These are phyloP conservation scores for Cryptosporidium ubiquitum DNA, from an alignment of 169 alveolate species.

Conservation along the genomic window DNA sequence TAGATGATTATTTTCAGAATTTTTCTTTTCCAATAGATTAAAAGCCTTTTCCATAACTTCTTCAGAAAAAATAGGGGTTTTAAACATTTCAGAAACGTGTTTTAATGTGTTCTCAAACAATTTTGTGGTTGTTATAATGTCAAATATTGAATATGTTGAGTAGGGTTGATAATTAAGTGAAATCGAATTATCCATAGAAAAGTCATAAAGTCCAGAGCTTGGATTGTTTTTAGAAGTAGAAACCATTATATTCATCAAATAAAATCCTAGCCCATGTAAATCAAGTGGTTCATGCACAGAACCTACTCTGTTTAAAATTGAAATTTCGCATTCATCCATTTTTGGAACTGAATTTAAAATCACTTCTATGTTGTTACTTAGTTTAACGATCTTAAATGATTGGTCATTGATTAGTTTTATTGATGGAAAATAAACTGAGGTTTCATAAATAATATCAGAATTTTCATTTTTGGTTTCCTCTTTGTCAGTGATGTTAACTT, in stretches of 20 bases:
- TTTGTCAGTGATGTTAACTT: not conserved
- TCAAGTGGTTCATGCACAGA: not conserved
- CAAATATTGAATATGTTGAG: not conserved
- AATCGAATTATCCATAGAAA: not conserved
- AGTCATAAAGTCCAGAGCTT: slow-evolving; percentile 12
- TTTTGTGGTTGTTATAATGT: not conserved
- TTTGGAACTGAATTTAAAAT: not conserved
- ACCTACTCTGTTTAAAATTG: slow-evolving; percentile 17
- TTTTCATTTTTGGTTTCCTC: not conserved
- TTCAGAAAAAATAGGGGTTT: not conserved
- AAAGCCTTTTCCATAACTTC: slow-evolving; percentile 7
- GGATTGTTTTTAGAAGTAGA: not conserved
- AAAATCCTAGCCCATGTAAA: slow-evolving; percentile 9
- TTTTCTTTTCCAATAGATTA: not conserved
- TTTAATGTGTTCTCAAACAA: not conserved
- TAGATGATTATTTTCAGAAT: not conserved
- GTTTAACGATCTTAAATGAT: not conserved
- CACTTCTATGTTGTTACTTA: not conserved
- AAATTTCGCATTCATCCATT: not conserved
- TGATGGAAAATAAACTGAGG: not conserved
- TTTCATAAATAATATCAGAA: not conserved
- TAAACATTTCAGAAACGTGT: not conserved
- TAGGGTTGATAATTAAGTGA: not conserved
- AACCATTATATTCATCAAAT: slow-evolving; percentile 15
- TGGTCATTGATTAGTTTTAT: not conserved